Base-by-base conservation (phyloP, 176 grass and related monocot species). In the Hsuehochloa calcarea region DNA sequence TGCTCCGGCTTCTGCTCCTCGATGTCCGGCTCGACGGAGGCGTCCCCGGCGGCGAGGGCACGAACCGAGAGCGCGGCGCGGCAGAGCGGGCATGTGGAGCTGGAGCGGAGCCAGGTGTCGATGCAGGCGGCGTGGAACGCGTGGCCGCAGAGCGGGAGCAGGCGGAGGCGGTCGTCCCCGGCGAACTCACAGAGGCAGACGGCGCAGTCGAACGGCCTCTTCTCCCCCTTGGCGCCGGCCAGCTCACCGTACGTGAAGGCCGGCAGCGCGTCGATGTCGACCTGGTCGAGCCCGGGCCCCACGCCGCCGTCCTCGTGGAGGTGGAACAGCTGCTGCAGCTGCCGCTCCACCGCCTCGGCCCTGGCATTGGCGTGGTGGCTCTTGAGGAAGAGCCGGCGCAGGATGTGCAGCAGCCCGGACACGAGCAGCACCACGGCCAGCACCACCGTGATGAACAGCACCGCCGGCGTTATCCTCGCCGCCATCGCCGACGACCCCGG, bases 41-140 rank as follows among this genome's bases (percentile, higher is more conserved):
- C 75, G 49, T 84, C 84, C 5, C 72, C 80, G 11, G 80, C 37
- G 3, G 73, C 39, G 66, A 56, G 82, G 49, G 75, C 85, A 74
- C 44, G 88, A 59, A 16, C 50, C 10, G 69, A 82, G 14, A 91
- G 87, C 63, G 80, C 56, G 63, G 89, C 69, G 87, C 95, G 89
- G 81, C 93, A 97, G 75, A 97, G 95, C 60, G 95, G 95, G 80
- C 95, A 97, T 1, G 95, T 93, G 61, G 95, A 91, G 86, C 88
- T 93, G 71, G 95, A 95, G 15, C 88, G 87, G 63, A 97, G 92
- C 95, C 92, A 97, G 72, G 91, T 92, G 82, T 97, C 95, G 77
- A 97, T 97, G 75, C 95, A 97, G 65, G 64, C 79, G 25, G 91
- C 60, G 83, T 97, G 95, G 81, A 97, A 97, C 2, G 93, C 95